Conservation (phyloP, 495 filamentous ascomycete genomes). For the Penicillium manginii region DNA sequence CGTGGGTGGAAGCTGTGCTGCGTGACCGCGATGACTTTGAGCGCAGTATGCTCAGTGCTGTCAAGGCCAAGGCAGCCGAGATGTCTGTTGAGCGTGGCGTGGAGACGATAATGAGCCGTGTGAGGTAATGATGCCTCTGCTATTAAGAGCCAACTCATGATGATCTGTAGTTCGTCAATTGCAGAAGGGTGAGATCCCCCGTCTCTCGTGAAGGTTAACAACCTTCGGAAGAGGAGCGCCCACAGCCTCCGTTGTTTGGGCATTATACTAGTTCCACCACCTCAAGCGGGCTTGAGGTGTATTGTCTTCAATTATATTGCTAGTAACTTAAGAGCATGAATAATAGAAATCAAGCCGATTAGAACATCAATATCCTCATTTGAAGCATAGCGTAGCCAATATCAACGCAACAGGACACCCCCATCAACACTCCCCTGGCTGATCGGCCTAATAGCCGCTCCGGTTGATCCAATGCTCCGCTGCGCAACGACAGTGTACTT, state of each 20-base stretch:
- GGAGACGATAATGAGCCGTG: constrained; percentile 90
- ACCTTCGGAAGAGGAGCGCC: no score
- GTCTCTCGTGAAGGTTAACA: no score
- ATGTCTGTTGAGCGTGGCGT: constrained; percentile 74
- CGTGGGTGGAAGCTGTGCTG: constrained; percentile 95
- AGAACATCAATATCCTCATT: neutral
- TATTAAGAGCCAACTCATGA: neutral
- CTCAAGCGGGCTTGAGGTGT: constrained; percentile 34
- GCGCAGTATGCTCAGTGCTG: constrained; percentile 78
- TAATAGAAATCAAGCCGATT: constrained; percentile 13
- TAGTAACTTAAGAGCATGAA: constrained; percentile 14
- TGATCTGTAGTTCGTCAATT: neutral
- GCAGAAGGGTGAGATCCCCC: no score
- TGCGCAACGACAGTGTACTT: constrained; percentile 47
- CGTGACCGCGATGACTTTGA: constrained; percentile 91
- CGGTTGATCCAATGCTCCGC: constrained; percentile 16
- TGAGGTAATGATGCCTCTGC: constrained; percentile 60
- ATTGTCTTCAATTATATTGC: constrained; percentile 14
- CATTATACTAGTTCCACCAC: neutral
- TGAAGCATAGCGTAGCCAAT: neutral
- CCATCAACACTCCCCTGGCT: no score
- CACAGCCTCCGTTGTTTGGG: neutral
- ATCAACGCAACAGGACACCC: neutral
- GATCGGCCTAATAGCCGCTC: no score
- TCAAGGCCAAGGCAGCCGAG: constrained; percentile 85